phyloP scores from a whole-genome alignment of 208 protist genomes.

The Leishmania amazonensis region DNA sequence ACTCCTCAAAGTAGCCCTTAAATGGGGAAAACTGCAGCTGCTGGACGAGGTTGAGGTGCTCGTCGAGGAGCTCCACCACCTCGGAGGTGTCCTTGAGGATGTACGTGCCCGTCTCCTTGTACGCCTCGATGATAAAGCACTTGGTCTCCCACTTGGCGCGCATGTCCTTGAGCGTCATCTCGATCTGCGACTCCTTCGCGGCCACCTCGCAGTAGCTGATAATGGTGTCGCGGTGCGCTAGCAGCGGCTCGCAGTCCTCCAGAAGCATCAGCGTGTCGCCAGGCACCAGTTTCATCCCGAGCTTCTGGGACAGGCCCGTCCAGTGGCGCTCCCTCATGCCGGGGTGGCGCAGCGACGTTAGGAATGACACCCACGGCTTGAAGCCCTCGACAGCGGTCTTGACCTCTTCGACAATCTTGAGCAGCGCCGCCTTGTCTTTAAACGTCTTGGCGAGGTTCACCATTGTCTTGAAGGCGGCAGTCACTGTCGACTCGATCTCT shows the following conservation, averaged over 20 bases:
- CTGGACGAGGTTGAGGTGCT: slow-evolving; percentile 97
- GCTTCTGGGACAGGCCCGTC: slow-evolving; percentile 89
- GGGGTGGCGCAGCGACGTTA: slow-evolving; percentile 94
- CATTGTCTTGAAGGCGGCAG: slow-evolving; percentile 89
- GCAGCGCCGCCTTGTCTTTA: slow-evolving; percentile 90
- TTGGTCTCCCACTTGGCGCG: slow-evolving; percentile 94
- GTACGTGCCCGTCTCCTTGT: slow-evolving; percentile 94
- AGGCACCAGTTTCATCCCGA: slow-evolving; percentile 88
- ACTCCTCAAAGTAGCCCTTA: slow-evolving; percentile 95
- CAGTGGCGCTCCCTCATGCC: slow-evolving; percentile 98
- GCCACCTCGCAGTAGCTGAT: slow-evolving; percentile 95
- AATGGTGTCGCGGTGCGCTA: slow-evolving; percentile 89
- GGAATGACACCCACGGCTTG: slow-evolving; percentile 95
- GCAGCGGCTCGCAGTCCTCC: slow-evolving; percentile 82
- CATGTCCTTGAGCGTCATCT: slow-evolving; percentile 96
- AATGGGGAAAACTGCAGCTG: slow-evolving; percentile 96
- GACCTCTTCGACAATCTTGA: slow-evolving; percentile 92
- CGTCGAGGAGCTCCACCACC: slow-evolving; percentile 94
- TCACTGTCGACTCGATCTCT: slow-evolving; percentile 92
- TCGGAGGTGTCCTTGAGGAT: slow-evolving; percentile 94
- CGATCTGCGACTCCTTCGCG: slow-evolving; percentile 97
- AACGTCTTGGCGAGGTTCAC: slow-evolving; percentile 91
- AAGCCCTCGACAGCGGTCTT: slow-evolving; percentile 92
- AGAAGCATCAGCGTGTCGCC: slow-evolving; percentile 89
- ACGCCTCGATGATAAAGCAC: slow-evolving; percentile 90